Evolutionary conservation across 2,329 filamentous ascomycete species (phyloP), one percentile per base, ranked within the genome.

Genomic region (Scedosporium dehoogii): DNA sequence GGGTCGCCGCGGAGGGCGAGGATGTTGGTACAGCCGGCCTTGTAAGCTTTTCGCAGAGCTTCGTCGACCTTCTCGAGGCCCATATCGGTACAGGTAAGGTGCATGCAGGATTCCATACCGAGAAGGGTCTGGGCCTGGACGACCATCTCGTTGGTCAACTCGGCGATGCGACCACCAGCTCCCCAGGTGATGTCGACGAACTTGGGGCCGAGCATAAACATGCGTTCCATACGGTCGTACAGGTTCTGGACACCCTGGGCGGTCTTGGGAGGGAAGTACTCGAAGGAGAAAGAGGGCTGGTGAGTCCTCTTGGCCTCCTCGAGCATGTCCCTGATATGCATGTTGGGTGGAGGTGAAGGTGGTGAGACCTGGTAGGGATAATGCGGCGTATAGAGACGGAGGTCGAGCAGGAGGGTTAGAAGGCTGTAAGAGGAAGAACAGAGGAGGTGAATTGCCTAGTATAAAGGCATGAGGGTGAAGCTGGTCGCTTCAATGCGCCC

Each of bases 161-260:
- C 89, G 62, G 93, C 94, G 68, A 94, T 85, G 67, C 90, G 87
- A 58, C 94, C 94, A 68, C 94, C 94, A 60, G 94, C 94, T 66
- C 96, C 96, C 94, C 94, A 99, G 66, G 94, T 99, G 71, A 99
- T 89, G 76, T 99, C 94, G 74, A 99, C 92, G 79, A 99, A 99
- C 71, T 92, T 89, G 66, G 93, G 94, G 1, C 92, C 94, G 66
- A 96, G 85, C 70, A 88, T 85, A 76, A 96, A 92, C 94, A 99
- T 99, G 77, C 92, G 92, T 77, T 99, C 94, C 90, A 99, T 97
- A 69, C 94, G 91, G 70, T 99, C 94, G 81, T 99, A 99, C 63
- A 99, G 87, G 75, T 99, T 99, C 79, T 99, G 94, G 12, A 99
- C 93, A 82, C 94, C 94, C 78, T 94, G 91, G 10, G 91, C 89